Base-by-base conservation (phyloP, 1,284 basidiomycete species). In the Irpex rosettiformis region DNA sequence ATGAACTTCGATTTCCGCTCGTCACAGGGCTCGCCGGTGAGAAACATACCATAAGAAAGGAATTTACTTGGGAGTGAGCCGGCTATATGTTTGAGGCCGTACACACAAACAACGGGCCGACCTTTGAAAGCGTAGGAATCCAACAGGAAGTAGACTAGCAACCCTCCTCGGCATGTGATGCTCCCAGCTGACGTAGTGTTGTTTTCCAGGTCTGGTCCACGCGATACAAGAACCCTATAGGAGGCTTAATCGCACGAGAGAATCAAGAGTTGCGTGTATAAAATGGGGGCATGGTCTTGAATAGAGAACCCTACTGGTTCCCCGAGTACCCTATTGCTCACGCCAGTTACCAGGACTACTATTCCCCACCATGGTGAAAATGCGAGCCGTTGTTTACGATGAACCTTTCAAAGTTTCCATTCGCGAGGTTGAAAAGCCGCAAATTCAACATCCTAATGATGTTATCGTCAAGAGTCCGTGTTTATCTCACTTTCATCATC, bases 381-480 rank as follows among this genome's bases (percentile, higher is more conserved):
- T 82, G 80, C 76, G 77, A 59, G 80, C 79, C 43, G 79, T 82
- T 21, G 79, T 81, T 2, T 82, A 80, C 65, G 76, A 80, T 24
- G 72, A 73, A 45, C 75, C 80, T 3, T 81, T 79, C 70, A 69
- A 67, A 58, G 79, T 81, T 40, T 72, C 74, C 22, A 66, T 82
- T 40, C 67, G 70, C 22, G 69, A 79, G 22, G 79, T 81, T 13
- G 68, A 71, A 49, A 78, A 75, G 61, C 80, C 80, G 4, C 73
- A 70, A 51, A 76, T 81, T 54, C 55, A 73, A 28, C 80, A 82
- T 66, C 77, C 80, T 0, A 78, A 80, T 67, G 80, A 81, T 66
- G 70, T 81, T 56, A 76, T 81, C 57, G 78, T 81, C 25, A 79
- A 73, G 70, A 68, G 78, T 77, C 25, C 11, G 65, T 61, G 6